Percentiles rank a stretch among this genome's conserved stretches.
Conservation (phyloP, 2,329 filamentous ascomycete genomes). For the Aspergillus sp. region DNA sequence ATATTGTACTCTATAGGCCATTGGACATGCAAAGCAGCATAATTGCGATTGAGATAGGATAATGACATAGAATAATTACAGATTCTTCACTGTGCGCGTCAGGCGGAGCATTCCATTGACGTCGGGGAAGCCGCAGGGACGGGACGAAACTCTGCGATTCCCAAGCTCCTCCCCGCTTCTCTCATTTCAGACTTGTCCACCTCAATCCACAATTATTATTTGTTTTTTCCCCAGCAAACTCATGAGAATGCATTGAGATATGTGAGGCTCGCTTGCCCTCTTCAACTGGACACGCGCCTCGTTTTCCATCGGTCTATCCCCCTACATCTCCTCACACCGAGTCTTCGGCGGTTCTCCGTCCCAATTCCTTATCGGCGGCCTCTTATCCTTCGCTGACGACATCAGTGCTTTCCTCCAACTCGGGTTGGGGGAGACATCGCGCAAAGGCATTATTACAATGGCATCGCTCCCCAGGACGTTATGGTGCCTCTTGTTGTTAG, state of each 20-base stretch:
- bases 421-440: neutral
- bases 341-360: neutral
- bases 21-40: neutral
- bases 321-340: neutral
- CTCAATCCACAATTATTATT: neutral
- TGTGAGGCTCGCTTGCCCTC: conserved; percentile 8
- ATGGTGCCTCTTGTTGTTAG: conserved; percentile 24
- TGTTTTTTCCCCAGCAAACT: neutral
- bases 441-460: neutral
- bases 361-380: conserved; percentile 3
- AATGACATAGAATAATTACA: neutral
- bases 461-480: conserved; percentile 13
- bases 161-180: conserved; percentile 7
- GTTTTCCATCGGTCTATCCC: conserved; percentile 3
- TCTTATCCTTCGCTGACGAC: conserved; percentile 9
- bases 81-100: neutral
- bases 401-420: neutral
- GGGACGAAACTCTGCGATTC: neutral
- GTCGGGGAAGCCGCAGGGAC: neutral
- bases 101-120: conserved; percentile 1
- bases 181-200: neutral
- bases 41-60: neutral
- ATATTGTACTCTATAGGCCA: neutral
- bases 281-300: conserved; percentile 3
- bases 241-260: conserved; percentile 5